Conservation (phyloP, 345 rosid species). For the Gossypium herbaceum region DNA sequence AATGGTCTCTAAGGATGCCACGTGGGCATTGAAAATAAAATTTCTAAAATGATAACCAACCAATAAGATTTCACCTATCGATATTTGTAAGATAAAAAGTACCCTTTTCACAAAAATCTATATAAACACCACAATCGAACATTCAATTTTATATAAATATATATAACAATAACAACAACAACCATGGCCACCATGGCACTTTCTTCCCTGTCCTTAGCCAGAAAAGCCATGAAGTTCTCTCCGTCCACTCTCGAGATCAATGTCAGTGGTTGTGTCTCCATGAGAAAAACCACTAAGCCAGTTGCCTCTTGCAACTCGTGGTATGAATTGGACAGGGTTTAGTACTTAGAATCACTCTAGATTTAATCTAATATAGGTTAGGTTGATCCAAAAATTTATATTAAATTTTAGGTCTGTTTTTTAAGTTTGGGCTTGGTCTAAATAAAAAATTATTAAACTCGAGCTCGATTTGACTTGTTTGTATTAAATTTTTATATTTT, state of each 20-base stretch:
- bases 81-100: conserved; percentile 31
- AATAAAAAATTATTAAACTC: no score
- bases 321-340: conserved; percentile 49
- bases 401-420: no score
- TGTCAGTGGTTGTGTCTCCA: conserved; percentile 53
- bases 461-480: rapidly evolving
- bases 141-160: no score
- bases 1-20: conserved; percentile 19
- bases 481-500: no score
- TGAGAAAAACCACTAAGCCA: conserved; percentile 47
- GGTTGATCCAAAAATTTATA: rapidly evolving
- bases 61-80: conserved; percentile 27
- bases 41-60: conserved; percentile 9
- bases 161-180: conserved; percentile 20
- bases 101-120: not conserved
- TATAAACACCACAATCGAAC: not conserved
- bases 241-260: conserved; percentile 40
- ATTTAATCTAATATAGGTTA: rapidly evolving
- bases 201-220: conserved; percentile 63
- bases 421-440: no score
- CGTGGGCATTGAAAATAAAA: conserved; percentile 10
- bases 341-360: conserved; percentile 30
- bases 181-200: conserved; percentile 70
- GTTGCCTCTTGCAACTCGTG: conserved; percentile 52
- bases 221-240: conserved; percentile 47